These are phyloP conservation scores for Neofusicoccum kwambonambiense DNA, from an alignment of 2,329 filamentous ascomycete species.

Conservation along the genomic window DNA sequence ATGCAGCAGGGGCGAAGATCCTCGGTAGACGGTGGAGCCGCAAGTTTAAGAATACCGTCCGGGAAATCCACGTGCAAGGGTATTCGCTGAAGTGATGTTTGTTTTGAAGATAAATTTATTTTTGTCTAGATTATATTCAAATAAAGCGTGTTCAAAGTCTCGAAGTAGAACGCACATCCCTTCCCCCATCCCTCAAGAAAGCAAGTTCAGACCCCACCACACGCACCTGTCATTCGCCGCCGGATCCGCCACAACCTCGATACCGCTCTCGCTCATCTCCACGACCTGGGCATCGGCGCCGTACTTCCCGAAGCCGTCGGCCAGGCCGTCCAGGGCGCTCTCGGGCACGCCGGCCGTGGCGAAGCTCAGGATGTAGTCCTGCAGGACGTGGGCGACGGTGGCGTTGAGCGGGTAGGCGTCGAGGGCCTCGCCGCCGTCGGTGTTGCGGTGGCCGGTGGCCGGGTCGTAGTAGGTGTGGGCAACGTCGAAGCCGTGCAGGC, in stretches of 20 bases:
- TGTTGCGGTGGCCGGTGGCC: background rate
- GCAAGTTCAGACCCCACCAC: constrained; percentile 43
- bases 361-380: constrained; percentile 48
- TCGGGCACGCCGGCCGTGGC: constrained; percentile 37
- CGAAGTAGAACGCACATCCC: too few relatives aligned
- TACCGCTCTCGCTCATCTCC: constrained; percentile 44
- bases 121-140: too few relatives aligned
- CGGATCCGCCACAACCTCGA: constrained; percentile 44
- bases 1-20: too few relatives aligned
- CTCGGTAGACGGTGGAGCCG: too few relatives aligned
- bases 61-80: too few relatives aligned
- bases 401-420: constrained; percentile 23
- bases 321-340: constrained; percentile 36
- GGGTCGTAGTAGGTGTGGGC: constrained; percentile 18
- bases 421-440: too few relatives aligned
- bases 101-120: too few relatives aligned
- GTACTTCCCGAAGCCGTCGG: constrained; percentile 46
- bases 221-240: constrained; percentile 50
- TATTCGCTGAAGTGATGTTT: too few relatives aligned
- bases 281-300: constrained; percentile 45
- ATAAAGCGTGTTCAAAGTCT: too few relatives aligned
- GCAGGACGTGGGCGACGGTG: constrained; percentile 43
- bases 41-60: too few relatives aligned
- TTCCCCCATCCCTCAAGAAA: background rate
- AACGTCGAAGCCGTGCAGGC: constrained; percentile 17